Conservation (phyloP, 2,329 filamentous ascomycete species). For the Blastomyces gilchristii region DNA sequence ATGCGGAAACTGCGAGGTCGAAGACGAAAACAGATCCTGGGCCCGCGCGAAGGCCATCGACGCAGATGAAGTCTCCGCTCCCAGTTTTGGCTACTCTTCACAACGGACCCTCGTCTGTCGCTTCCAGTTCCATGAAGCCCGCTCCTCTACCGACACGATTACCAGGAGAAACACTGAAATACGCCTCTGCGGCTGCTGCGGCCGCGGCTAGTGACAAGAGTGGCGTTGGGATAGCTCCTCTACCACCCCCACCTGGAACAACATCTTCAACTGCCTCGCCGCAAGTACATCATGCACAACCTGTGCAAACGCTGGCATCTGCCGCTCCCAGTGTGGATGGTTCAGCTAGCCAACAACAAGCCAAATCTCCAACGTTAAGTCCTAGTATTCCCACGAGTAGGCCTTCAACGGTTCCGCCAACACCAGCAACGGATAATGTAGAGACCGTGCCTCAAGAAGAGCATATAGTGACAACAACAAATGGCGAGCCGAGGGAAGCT, state of each 20-base stretch:
- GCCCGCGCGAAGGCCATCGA: slow-evolving; percentile 61
- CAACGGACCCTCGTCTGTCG: slow-evolving; percentile 39
- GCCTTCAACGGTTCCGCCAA: slow-evolving; percentile 35
- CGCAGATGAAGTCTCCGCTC: slow-evolving; percentile 85
- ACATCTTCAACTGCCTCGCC: slow-evolving; percentile 51
- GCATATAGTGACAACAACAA: slow-evolving; percentile 27
- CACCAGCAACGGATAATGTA: slow-evolving; percentile 39
- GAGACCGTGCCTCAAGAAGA: slow-evolving; percentile 27
- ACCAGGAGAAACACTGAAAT: slow-evolving; percentile 85
- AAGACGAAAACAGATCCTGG: slow-evolving; percentile 55
- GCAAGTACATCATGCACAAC: slow-evolving; percentile 40
- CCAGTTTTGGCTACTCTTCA: slow-evolving; percentile 89
- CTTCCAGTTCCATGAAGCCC: slow-evolving; percentile 72
- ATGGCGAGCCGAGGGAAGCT: slow-evolving; percentile 44
- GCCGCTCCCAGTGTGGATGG: slow-evolving; percentile 35
- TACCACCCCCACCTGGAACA: slow-evolving; percentile 75
- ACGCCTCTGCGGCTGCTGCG: slow-evolving; percentile 89
- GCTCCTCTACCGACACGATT: slow-evolving; percentile 74
- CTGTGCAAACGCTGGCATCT: slow-evolving; percentile 31
- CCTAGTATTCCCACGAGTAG: slow-evolving; percentile 34
- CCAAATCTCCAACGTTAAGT: slow-evolving; percentile 44
- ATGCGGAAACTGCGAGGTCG: slow-evolving; percentile 20
- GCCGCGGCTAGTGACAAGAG: slow-evolving; percentile 86
- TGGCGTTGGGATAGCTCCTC: slow-evolving; percentile 77
- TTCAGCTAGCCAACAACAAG: slow-evolving; percentile 32